Conservation (phyloP, 2,329 filamentous ascomycete genomes). For the Anisogramma anomala region DNA sequence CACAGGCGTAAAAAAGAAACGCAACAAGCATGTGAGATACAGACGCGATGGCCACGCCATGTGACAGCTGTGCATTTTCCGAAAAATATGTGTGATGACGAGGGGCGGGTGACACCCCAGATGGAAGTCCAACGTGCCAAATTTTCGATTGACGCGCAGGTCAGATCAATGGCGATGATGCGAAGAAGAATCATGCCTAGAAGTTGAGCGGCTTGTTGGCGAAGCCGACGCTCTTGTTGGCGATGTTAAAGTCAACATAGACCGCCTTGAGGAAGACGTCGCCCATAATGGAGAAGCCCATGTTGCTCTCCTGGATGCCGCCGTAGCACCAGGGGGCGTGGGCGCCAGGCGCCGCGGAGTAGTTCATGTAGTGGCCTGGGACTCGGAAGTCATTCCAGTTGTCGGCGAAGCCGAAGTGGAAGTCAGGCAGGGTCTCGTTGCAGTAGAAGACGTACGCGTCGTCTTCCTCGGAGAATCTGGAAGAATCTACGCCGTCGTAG, state of each 20-base stretch:
- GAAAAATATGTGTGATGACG: constrained; percentile 1
- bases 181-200: constrained; percentile 1
- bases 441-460: constrained; percentile 45
- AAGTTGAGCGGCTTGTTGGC: constrained; percentile 30
- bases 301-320: constrained; percentile 52
- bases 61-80: constrained; percentile 6
- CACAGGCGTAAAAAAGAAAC: neutral
- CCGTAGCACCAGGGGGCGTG: constrained; percentile 52
- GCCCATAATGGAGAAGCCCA: constrained; percentile 55
- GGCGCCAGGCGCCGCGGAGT: constrained; percentile 36
- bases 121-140: neutral
- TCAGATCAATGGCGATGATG: neutral
- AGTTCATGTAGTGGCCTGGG: constrained; percentile 35
- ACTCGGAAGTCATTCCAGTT: constrained; percentile 35
- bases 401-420: constrained; percentile 37
- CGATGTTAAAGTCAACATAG: constrained; percentile 59
- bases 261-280: constrained; percentile 70
- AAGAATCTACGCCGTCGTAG: constrained; percentile 42
- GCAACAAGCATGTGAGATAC: neutral
- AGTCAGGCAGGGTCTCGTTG: constrained; percentile 35
- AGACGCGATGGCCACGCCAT: constrained; percentile 4
- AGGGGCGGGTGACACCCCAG: neutral
- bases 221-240: constrained; percentile 33
- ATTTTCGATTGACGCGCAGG: neutral
- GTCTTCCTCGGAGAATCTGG: constrained; percentile 33